Percentiles rank a stretch among this genome's conserved stretches.
phyloP scores from a whole-genome alignment of 1,139 yeast species.

The Pichia terricola region DNA sequence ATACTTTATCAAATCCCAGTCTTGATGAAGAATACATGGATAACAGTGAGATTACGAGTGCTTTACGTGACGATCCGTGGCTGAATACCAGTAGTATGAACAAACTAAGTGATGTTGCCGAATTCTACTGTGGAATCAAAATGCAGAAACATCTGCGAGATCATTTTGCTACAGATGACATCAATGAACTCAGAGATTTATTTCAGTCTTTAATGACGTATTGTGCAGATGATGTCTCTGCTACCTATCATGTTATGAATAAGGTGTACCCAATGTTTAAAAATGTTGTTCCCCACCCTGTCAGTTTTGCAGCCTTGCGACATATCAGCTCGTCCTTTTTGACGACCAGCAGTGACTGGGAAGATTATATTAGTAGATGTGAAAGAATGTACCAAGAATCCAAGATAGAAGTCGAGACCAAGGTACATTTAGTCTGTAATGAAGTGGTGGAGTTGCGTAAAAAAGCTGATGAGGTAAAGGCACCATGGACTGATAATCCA shows the following conservation, averaged over 20 bases:
- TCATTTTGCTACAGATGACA: constrained; percentile 46
- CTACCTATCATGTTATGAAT: constrained; percentile 62
- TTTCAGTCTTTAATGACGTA: constrained; percentile 60
- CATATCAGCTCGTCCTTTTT: constrained; percentile 69
- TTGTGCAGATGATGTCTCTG: constrained; percentile 78
- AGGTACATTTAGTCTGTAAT: constrained; percentile 51
- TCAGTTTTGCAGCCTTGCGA: constrained; percentile 80
- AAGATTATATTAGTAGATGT: constrained; percentile 55
- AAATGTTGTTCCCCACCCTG: constrained; percentile 80
- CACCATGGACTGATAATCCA: constrained; percentile 49
- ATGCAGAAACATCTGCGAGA: constrained; percentile 63
- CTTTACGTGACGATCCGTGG: constrained; percentile 57
- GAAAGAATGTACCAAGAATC: constrained; percentile 59
- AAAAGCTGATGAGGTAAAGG: constrained; percentile 24
- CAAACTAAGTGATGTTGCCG: constrained; percentile 73
- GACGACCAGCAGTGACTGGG: constrained; percentile 75
- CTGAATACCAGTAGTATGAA: constrained; percentile 65
- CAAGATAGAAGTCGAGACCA: constrained; percentile 45
- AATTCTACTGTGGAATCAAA: constrained; percentile 65
- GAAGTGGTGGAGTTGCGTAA: constrained; percentile 37
- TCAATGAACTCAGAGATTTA: constrained; percentile 44
- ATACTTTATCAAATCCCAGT: constrained; percentile 10
- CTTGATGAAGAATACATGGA: constrained; percentile 17
- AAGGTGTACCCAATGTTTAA: constrained; percentile 64
- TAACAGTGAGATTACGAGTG: constrained; percentile 11